A percentile compares a stretch with the other conserved stretches of the same genome.
Conservation (phyloP, 129 eudicot genomes). For the Escallonia rubra region DNA sequence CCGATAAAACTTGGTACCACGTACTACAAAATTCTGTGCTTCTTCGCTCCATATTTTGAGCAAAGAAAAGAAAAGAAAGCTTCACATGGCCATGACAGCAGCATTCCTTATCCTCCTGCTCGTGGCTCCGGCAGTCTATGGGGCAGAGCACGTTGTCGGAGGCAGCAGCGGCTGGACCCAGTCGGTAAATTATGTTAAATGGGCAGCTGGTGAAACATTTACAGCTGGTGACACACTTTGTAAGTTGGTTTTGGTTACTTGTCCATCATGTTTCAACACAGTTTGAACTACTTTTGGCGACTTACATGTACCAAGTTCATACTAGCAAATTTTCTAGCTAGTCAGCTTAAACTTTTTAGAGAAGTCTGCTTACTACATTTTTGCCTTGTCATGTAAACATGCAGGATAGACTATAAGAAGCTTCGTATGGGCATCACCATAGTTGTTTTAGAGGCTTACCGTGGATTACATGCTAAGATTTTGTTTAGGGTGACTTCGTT, state of each 20-base stretch:
- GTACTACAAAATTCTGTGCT: no score
- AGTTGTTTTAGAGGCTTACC: no score
- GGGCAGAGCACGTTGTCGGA: constrained; percentile 21
- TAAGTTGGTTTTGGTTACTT: constrained; percentile 5
- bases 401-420: no score
- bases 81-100: constrained; percentile 21
- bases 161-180: constrained; percentile 26
- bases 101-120: constrained; percentile 19
- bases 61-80: background rate
- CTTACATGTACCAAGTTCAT: background rate
- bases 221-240: constrained; percentile 29
- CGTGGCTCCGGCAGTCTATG: constrained; percentile 30
- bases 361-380: no score
- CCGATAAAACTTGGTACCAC: no score
- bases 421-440: no score
- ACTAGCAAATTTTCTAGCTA: background rate
- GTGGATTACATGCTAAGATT: no score
- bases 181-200: constrained; percentile 6
- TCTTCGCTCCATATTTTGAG: background rate
- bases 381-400: no score
- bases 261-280: background rate
- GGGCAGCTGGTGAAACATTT: constrained; percentile 29
- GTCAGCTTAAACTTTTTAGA: background rate
- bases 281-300: background rate
- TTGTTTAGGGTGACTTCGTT: no score